phyloP scores from a whole-genome alignment of 1,139 yeast species.

The Protomyces pachydermus region DNA sequence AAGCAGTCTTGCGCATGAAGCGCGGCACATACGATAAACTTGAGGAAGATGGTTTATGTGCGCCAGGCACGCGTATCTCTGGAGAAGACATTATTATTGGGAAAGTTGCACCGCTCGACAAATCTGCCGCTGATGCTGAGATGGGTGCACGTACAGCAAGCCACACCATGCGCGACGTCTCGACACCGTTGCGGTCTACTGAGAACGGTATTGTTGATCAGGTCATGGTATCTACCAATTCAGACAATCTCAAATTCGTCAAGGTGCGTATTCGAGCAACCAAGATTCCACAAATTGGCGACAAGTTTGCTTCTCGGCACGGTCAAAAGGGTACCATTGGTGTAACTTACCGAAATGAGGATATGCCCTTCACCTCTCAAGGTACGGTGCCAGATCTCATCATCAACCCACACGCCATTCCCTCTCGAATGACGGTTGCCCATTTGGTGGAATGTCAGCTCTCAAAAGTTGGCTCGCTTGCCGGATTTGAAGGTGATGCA shows the following conservation, averaged over 20 bases:
- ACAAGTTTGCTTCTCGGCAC: slow-evolving; percentile 97
- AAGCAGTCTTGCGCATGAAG: slow-evolving; percentile 88
- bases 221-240: slow-evolving; percentile 91
- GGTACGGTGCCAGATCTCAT: slow-evolving; percentile 96
- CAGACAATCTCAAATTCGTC: slow-evolving; percentile 94
- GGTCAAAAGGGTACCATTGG: slow-evolving; percentile 99
- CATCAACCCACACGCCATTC: slow-evolving; percentile 98
- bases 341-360: slow-evolving; percentile 96
- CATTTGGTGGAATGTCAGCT: slow-evolving; percentile 97
- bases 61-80: slow-evolving; percentile 97
- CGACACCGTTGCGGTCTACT: slow-evolving; percentile 93
- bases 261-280: slow-evolving; percentile 99
- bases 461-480: slow-evolving; percentile 87
- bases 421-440: slow-evolving; percentile 99
- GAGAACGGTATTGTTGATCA: slow-evolving; percentile 99
- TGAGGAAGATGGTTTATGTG: slow-evolving; percentile 96
- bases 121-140: slow-evolving; percentile 78
- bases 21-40: slow-evolving; percentile 97
- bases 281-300: slow-evolving; percentile 97
- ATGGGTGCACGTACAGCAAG: slow-evolving; percentile 96
- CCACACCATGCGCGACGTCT: slow-evolving; percentile 97
- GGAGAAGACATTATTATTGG: slow-evolving; percentile 99
- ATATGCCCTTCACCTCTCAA: slow-evolving; percentile 96
- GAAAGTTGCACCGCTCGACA: slow-evolving; percentile 96
- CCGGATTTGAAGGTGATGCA: slow-evolving; percentile 98